Base-by-base conservation (phyloP, 2,329 filamentous ascomycete species). In the Paramyrothecium roridum region DNA sequence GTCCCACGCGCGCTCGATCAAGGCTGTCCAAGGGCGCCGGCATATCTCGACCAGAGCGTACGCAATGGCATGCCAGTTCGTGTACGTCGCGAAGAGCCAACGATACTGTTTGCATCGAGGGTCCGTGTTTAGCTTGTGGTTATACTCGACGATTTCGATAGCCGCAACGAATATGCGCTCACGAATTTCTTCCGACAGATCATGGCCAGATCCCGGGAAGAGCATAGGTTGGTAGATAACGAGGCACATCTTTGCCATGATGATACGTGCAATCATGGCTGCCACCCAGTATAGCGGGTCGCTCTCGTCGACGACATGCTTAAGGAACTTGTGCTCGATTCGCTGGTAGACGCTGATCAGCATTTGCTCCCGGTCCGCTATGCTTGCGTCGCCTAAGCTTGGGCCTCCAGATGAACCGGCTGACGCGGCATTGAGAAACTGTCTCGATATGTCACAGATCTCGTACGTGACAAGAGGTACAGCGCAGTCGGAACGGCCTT, bases 201-300 rank as follows among this genome's bases (percentile, higher is more conserved):
- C 78, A 10, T 76, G 70, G n/a, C 78, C 79, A 11, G 80, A 77
- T 23, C 84, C 81, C 34, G 80, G 79, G 52, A 85, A 82, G 33
- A 89, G 84, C 63, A 88, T 80, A 0, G 89, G 89, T 62, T 93
- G 86, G 64, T 93, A 89, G 2, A 91, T 81, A 57, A 92, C 81
- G 37, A 95, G 78, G 74, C 87, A 90, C 76, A 92, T 85, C 71
- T 92, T 93, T 50, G 86, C 86, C 73, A 92, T 83, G 58, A 93
- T 85, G 33, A 93, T 77, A 11, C 88, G 83, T 3, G 84, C 81
- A 22, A 90, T 78, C 26, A 88, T 88, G 3, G 84, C 85, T 8
- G 82, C 82, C 23, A 89, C 82, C 86, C 87, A 90, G 59, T 85
- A 85, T 1, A 90, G 72, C 0, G 81, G 77, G 48, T 82, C 69